These are phyloP conservation scores for Cymodocea nodosa DNA, from an alignment of 116 monocot species.

Conservation along the genomic window DNA sequence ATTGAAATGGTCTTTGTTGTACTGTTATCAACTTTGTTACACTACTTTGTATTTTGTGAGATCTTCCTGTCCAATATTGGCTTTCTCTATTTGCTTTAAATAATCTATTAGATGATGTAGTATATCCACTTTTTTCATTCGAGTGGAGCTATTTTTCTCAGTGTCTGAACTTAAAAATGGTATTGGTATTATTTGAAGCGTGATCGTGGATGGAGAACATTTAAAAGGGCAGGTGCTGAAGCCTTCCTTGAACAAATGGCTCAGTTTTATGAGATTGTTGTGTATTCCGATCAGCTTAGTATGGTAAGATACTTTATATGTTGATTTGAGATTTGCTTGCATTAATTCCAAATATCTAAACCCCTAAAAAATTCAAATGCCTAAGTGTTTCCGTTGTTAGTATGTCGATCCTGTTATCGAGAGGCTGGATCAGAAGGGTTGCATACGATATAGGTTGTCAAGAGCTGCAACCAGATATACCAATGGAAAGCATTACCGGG, in stretches of 20 bases:
- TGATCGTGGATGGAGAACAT: slow-evolving; percentile 96
- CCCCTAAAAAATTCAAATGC: too few species aligned
- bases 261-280: slow-evolving; percentile 93
- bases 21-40: too few species aligned
- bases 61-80: too few species aligned
- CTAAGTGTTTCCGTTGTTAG: slow-evolving; percentile 22
- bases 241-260: slow-evolving; percentile 90
- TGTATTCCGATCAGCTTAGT: slow-evolving; percentile 84
- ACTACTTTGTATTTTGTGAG: too few species aligned
- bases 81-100: too few species aligned
- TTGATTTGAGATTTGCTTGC: slow-evolving; percentile 3
- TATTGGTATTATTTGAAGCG: slow-evolving; percentile 36
- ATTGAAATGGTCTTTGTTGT: too few species aligned
- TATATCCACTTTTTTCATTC: background rate
- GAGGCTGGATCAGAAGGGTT: slow-evolving; percentile 84
- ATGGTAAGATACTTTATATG: slow-evolving; percentile 45
- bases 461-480: slow-evolving; percentile 87
- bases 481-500: slow-evolving; percentile 94
- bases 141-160: too few species aligned
- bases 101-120: background rate
- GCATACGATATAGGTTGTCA: slow-evolving; percentile 78
- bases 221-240: slow-evolving; percentile 96
- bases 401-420: slow-evolving; percentile 97
- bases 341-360: slow-evolving; percentile 8
- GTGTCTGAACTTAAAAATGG: background rate